Evolutionary conservation across 129 eudicot species (phyloP).

Genomic region (Smallanthus sonchifolius): DNA sequence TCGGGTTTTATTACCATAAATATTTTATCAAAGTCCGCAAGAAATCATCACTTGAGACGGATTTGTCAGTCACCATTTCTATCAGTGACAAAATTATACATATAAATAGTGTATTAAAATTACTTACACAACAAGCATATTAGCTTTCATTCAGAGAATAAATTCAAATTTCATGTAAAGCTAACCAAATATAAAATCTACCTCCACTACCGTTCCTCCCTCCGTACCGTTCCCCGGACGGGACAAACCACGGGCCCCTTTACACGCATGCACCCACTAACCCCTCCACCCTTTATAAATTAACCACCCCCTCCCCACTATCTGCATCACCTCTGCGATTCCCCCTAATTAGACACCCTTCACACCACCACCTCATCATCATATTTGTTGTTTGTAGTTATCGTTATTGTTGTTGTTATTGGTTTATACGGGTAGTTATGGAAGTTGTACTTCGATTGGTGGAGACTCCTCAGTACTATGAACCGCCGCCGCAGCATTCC

Average conservation of each 20-base stretch:
- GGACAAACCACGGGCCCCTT: constrained; percentile 20
- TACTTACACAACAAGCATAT: too few relatives aligned
- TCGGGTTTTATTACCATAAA: too few relatives aligned
- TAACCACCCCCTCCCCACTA: neutral
- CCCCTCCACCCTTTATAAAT: constrained; percentile 9
- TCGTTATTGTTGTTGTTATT: neutral
- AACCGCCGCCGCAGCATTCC: constrained; percentile 39
- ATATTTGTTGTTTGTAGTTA: neutral
- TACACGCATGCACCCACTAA: constrained; percentile 34
- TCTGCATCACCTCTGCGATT: constrained; percentile 11
- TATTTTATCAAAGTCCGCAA: too few relatives aligned
- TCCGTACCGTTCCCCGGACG: constrained; percentile 25
- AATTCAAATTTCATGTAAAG: neutral
- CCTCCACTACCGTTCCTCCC: constrained; percentile 20
- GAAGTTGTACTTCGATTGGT: constrained; percentile 23
- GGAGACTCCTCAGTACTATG: constrained; percentile 38
- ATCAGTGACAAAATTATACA: too few relatives aligned
- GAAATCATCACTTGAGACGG: too few relatives aligned
- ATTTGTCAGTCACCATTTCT: too few relatives aligned
- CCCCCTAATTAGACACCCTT: neutral
- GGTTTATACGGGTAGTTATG: constrained; percentile 3
- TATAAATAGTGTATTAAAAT: too few relatives aligned
- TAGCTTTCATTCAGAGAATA: neutral
- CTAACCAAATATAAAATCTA: neutral
- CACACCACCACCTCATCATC: neutral